Conservation (phyloP, 2,329 filamentous ascomycete species). For the Pseudogymnoascus sp. region DNA sequence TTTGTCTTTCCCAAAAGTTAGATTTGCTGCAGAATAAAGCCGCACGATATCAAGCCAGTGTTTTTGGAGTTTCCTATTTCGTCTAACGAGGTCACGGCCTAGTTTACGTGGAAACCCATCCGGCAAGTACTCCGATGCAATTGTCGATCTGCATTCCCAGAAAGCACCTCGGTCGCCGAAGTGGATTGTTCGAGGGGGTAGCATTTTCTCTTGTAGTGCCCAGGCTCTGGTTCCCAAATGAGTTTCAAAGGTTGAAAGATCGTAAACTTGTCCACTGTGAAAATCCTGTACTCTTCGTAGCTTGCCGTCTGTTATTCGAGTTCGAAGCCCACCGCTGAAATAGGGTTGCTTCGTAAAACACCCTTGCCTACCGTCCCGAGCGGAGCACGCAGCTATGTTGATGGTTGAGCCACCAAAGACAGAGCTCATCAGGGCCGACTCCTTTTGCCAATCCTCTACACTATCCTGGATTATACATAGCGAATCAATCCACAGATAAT, state of each 20-base stretch:
- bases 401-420: constrained; percentile 12
- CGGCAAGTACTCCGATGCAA: constrained; percentile 13
- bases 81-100: background rate
- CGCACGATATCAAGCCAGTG: constrained; percentile 7
- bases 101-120: background rate
- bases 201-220: constrained; percentile 14
- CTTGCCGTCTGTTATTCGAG: constrained; percentile 9
- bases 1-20: constrained; percentile 14
- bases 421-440: constrained; percentile 13
- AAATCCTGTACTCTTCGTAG: constrained; percentile 13
- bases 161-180: constrained; percentile 15
- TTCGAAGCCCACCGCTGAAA: constrained; percentile 12
- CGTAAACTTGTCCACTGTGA: background rate
- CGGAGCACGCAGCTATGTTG: constrained; percentile 14
- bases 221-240: constrained; percentile 12
- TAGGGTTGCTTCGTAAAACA: constrained; percentile 10
- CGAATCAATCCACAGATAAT: constrained; percentile 24
- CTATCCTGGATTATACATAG: constrained; percentile 23
- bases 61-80: background rate
- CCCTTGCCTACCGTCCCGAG: constrained; percentile 11
- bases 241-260: constrained; percentile 8
- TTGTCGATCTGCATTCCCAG: constrained; percentile 15
- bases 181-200: constrained; percentile 13
- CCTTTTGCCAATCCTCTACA: constrained; percentile 17
- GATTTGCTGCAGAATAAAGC: constrained; percentile 10